Conservation (phyloP, 768 basidiomycete species). For the Trametes sanguinea region DNA sequence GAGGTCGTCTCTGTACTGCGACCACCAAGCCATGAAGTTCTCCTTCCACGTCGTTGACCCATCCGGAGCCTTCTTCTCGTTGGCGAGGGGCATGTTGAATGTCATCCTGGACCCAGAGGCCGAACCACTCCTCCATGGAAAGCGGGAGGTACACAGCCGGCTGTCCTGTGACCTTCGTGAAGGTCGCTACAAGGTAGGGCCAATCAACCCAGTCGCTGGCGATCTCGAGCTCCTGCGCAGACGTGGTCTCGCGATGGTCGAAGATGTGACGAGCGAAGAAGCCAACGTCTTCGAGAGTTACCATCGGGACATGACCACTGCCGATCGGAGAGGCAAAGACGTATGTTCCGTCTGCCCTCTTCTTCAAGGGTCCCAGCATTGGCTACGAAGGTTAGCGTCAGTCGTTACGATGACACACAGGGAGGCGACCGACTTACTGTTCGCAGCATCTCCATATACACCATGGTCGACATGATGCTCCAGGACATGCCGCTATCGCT, state of each 20-base stretch:
- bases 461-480: conserved; percentile 37
- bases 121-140: conserved; percentile 3
- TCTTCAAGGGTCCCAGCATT: conserved; percentile 27
- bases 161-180: conserved; percentile 32
- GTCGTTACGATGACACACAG: no score
- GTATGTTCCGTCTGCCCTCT: conserved; percentile 32
- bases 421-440: no score
- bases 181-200: conserved; percentile 31
- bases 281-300: conserved; percentile 35
- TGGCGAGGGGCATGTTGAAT: conserved; percentile 16
- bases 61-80: conserved; percentile 17
- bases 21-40: conserved; percentile 44
- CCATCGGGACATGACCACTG: conserved; percentile 31
- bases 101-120: no score
- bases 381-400: conserved; percentile 11
- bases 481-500: conserved; percentile 37
- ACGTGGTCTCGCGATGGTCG: conserved; percentile 30
- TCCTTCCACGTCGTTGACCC: conserved; percentile 27
- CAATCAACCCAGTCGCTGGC: conserved; percentile 30
- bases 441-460: conserved; percentile 25
- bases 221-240: conserved; percentile 30
- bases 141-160: conserved; percentile 26
- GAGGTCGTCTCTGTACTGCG: conserved; percentile 45
- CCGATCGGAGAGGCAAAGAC: conserved; percentile 33
- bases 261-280: conserved; percentile 34